These are phyloP conservation scores for Rhynchospora pubera DNA, from an alignment of 176 grass and related monocot species.

Conservation along the genomic window DNA sequence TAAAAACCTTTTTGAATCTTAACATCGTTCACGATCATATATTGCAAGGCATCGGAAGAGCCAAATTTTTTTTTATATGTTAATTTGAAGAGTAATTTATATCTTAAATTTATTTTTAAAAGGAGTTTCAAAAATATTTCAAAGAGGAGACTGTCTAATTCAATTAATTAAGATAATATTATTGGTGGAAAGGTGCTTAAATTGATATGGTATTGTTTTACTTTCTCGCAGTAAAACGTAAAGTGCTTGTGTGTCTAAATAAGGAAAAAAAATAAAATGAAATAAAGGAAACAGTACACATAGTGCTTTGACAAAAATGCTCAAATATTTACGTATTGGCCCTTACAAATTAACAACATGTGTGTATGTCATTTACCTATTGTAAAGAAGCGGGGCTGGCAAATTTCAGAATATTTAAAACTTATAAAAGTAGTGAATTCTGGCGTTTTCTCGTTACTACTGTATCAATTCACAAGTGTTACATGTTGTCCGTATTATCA, in stretches of 20 bases:
- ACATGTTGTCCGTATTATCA: neutral
- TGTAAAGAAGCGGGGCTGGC: neutral
- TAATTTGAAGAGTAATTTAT: neutral
- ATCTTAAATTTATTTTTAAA: neutral
- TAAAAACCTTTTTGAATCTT: neutral
- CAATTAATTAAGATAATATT: too few relatives aligned
- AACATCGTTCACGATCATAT: neutral
- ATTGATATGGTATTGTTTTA: too few relatives aligned
- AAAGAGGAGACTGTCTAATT: neutral
- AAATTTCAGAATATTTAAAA: too few relatives aligned
- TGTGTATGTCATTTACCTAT: neutral
- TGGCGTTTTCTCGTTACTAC: neutral
- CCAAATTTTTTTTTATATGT: neutral
- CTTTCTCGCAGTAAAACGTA: too few relatives aligned
- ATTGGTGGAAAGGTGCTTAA: too few relatives aligned
- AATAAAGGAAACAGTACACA: too few relatives aligned
- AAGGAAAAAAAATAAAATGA: too few relatives aligned
- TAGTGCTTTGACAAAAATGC: neutral
- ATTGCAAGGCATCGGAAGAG: neutral
- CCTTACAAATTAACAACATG: neutral
- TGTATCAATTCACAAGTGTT: neutral
- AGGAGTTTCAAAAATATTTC: neutral
- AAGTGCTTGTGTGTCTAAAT: too few relatives aligned
- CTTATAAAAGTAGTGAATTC: too few relatives aligned
- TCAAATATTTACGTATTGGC: neutral